Percentiles rank a stretch among this genome's conserved stretches.
Evolutionary conservation across 2,329 filamentous ascomycete species (phyloP).

Genomic region (Teratosphaeria nubilosa): DNA sequence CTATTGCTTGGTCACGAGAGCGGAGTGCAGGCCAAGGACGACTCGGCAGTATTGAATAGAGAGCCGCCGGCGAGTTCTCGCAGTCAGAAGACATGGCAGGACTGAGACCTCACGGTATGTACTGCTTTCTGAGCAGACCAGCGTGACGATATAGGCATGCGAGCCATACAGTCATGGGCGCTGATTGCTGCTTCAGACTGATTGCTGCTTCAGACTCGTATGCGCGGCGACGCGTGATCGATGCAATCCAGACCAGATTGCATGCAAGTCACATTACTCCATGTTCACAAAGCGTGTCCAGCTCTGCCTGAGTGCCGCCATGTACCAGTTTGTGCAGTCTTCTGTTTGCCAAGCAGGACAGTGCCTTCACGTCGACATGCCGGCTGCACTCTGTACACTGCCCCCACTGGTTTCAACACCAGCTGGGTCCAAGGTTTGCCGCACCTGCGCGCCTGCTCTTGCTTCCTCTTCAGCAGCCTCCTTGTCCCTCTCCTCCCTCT

Average conservation of each 20-base stretch:
- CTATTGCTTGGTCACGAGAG: no score
- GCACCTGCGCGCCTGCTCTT: not conserved
- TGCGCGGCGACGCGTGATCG: not conserved
- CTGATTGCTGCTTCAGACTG: not conserved
- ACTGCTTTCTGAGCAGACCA: not conserved
- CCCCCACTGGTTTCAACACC: not conserved
- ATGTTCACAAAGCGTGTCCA: not conserved
- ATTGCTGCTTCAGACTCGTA: not conserved
- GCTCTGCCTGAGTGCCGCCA: not conserved
- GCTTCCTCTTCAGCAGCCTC: conserved; percentile 1
- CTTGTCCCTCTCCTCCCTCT: conserved; percentile 10
- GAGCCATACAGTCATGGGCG: not conserved
- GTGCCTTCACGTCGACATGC: not conserved
- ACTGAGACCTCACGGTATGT: not conserved
- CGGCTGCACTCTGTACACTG: not conserved
- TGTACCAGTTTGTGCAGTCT: not conserved
- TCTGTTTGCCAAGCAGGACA: not conserved
- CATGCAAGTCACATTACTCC: not conserved
- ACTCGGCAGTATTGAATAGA: no score
- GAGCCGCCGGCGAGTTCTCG: no score
- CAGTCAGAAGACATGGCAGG: not conserved
- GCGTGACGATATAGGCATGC: not conserved
- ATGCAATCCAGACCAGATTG: not conserved
- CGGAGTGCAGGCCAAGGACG: no score
- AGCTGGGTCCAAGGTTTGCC: not conserved